These are phyloP conservation scores for Cystobasidium slooffiae DNA, from an alignment of 1,284 basidiomycete species.

Conservation along the genomic window DNA sequence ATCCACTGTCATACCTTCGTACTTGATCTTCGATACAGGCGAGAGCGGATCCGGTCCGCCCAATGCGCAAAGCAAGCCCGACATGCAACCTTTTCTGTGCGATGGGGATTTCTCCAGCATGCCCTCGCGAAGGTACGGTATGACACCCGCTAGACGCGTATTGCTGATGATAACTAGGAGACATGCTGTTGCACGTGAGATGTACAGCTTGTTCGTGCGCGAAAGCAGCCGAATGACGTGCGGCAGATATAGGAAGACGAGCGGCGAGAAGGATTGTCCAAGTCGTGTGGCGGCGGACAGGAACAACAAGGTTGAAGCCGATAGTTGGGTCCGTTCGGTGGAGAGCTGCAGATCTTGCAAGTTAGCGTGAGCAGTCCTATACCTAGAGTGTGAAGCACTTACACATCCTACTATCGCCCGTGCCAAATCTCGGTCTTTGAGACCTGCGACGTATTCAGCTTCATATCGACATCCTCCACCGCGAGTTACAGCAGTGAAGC, in stretches of 20 bases:
- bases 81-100: conserved; percentile 68
- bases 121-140: conserved; percentile 67
- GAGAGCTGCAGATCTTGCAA: conserved; percentile 55
- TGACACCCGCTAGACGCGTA: conserved; percentile 70
- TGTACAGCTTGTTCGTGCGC: conserved; percentile 79
- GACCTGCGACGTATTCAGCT: conserved; percentile 63
- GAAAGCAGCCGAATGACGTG: conserved; percentile 69
- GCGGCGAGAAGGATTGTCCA: conserved; percentile 68
- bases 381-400: conserved; percentile 32
- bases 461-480: conserved; percentile 64
- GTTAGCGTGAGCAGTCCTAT: conserved; percentile 8
- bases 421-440: conserved; percentile 63
- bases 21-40: conserved; percentile 7
- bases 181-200: conserved; percentile 67
- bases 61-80: conserved; percentile 61
- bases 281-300: conserved; percentile 66
- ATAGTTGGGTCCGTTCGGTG: conserved; percentile 77
- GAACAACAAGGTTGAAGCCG: conserved; percentile 71
- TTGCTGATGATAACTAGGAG: conserved; percentile 68
- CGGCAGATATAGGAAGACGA: conserved; percentile 72
- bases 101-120: conserved; percentile 70
- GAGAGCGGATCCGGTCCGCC: conserved; percentile 37
- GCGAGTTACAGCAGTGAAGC: conserved; percentile 65
- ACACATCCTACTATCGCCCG: conserved; percentile 67
- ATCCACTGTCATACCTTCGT: conserved; percentile 44